Evolutionary conservation across 805 yeast genomes (phyloP).

Genomic region (Lipomyces mesembrius): DNA sequence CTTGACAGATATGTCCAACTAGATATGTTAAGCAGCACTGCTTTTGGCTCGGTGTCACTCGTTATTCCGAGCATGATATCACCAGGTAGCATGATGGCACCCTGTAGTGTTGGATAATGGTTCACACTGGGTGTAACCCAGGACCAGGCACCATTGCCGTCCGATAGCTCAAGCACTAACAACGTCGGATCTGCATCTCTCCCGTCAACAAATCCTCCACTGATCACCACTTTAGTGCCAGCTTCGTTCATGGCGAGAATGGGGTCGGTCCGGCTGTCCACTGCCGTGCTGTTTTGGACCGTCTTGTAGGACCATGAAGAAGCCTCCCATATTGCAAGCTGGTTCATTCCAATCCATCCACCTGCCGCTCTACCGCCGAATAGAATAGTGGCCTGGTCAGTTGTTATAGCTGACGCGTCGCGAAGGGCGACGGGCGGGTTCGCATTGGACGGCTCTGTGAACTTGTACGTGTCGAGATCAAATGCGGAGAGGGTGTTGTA

Average conservation of each 20-base stretch:
- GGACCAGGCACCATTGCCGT: slow-evolving; percentile 21
- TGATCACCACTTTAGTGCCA: slow-evolving; percentile 50
- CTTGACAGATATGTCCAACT: slow-evolving; percentile 24
- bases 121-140: slow-evolving; percentile 33
- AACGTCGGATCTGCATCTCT: slow-evolving; percentile 52
- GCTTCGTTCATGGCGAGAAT: slow-evolving; percentile 60
- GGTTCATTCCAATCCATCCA: slow-evolving; percentile 77
- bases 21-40: slow-evolving; percentile 23
- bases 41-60: slow-evolving; percentile 10
- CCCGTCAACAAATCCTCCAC: slow-evolving; percentile 62
- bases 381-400: slow-evolving; percentile 42
- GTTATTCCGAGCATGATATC: slow-evolving; percentile 40
- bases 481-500: slow-evolving; percentile 27
- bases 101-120: slow-evolving; percentile 34
- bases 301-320: slow-evolving; percentile 66
- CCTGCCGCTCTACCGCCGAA: slow-evolving; percentile 66
- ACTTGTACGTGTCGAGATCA: slow-evolving; percentile 11
- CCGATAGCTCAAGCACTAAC: slow-evolving; percentile 46
- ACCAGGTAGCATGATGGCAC: slow-evolving; percentile 45
- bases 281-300: slow-evolving; percentile 41
- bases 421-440: slow-evolving; percentile 41
- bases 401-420: slow-evolving; percentile 39
- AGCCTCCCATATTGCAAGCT: slow-evolving; percentile 70
- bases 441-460: slow-evolving; percentile 20
- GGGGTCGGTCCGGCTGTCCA: slow-evolving; percentile 61